A percentile compares a stretch with the other conserved stretches of the same genome.
These are phyloP conservation scores for Neurospora sp. DNA, from an alignment of 495 filamentous ascomycete genomes.

Conservation along the genomic window DNA sequence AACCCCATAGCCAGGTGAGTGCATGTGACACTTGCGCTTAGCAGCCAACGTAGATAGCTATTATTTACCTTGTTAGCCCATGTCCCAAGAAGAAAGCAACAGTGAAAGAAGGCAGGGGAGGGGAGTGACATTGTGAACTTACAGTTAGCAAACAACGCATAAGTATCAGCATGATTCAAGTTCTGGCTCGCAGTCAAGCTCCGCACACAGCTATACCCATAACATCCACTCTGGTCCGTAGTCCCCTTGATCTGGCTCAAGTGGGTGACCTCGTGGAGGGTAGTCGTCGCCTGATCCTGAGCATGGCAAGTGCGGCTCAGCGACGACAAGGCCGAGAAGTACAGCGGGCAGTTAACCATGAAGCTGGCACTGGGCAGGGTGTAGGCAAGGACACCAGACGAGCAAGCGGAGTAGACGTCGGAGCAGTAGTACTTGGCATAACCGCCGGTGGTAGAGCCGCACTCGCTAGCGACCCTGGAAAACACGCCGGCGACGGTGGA, in stretches of 20 bases:
- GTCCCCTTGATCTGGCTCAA: slow-evolving; percentile 48
- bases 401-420: slow-evolving; percentile 41
- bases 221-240: slow-evolving; percentile 39
- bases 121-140: background rate
- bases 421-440: slow-evolving; percentile 41
- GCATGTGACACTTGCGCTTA: background rate
- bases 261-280: slow-evolving; percentile 55
- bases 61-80: background rate
- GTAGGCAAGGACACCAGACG: slow-evolving; percentile 44
- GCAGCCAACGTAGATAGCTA: background rate
- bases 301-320: slow-evolving; percentile 38
- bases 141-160: slow-evolving; percentile 50
- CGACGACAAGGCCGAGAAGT: slow-evolving; percentile 39
- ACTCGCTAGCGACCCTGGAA: slow-evolving; percentile 40
- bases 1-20: background rate
- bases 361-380: slow-evolving; percentile 41
- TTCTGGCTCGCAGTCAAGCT: slow-evolving; percentile 34
- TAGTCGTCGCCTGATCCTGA: slow-evolving; percentile 51
- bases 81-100: background rate
- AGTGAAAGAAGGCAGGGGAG: too few species aligned
- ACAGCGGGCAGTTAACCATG: slow-evolving; percentile 48
- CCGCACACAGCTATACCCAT: slow-evolving; percentile 45
- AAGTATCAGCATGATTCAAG: slow-evolving; percentile 52
- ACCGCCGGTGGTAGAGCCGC: slow-evolving; percentile 31
- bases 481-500: slow-evolving; percentile 43